Base-by-base conservation (phyloP, 208 protist genomes). In the Angomonas ambiguus region DNA sequence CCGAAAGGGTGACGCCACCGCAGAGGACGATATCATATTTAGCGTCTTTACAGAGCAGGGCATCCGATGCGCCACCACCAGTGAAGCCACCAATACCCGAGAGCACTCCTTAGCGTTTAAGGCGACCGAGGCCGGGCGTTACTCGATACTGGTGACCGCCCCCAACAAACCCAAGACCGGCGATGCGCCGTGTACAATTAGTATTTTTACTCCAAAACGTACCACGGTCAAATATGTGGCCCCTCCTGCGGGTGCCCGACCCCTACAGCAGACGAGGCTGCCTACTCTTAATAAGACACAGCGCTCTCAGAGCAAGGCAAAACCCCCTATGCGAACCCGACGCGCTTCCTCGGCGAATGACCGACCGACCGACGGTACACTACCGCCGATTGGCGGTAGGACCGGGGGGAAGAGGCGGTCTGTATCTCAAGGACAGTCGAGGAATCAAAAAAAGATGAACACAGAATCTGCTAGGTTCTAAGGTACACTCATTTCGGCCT, bases 41-140 rank as follows among this genome's bases (percentile, higher is more conserved):
- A 62, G 69, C 42, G 84, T 74, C 13, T 92, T 82, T 68, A 82
- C 77, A 53, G 79, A 87, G 30, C 72, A 86, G 65, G 83, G 80
- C 10, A 76, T 89, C 60, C 70, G 69, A 28, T 51, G 87, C 27
- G 66, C 73, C 28, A 73, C 67, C 35, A 86, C 84, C 2, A 87
- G 86, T 28, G 83, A 88, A 2, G 62, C 83, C 1, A 89, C 77
- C 25, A 91, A 92, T 74, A 80, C 86, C 2, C 82, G 90, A 33
- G 90, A 95, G 69, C 86, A 93, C 74, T 78, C 87, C n/a, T 55
- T 93, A 27, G 74, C 82, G 10, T 88, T 93, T 57, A 69, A 70
- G 61, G 74, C 76, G 10, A 28, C 74, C 16, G 69, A 77, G 60
- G 55, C 74, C 1, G 82, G 84, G 33, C 77, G 72, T 45, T 95